phyloP scores from a whole-genome alignment of 2,329 filamentous ascomycete species.

The Pestalotiopsis sp. region DNA sequence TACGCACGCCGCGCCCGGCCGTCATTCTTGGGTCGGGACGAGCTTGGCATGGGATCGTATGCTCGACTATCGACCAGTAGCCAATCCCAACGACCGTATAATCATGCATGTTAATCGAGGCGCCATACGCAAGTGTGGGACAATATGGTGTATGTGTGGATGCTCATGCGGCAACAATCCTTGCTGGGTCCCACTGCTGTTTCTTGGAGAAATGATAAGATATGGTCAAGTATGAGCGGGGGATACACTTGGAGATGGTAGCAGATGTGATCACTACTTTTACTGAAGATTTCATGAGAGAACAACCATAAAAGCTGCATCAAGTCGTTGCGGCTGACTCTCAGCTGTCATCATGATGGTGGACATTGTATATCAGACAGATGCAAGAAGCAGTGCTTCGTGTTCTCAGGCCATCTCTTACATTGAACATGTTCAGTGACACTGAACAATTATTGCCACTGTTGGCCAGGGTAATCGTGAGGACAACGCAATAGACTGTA shows the following conservation, averaged over 20 bases:
- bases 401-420: too few relatives aligned
- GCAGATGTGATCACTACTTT: neutral
- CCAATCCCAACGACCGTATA: neutral
- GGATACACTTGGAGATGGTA: neutral
- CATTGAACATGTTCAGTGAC: too few relatives aligned
- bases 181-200: neutral
- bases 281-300: too few relatives aligned
- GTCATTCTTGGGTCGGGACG: neutral
- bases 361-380: too few relatives aligned
- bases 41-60: neutral
- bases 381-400: too few relatives aligned
- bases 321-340: too few relatives aligned
- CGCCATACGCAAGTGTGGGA: slow-evolving; percentile 7
- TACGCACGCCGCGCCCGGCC: neutral
- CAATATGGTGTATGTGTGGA: slow-evolving; percentile 6
- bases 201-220: neutral
- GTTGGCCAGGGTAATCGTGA: too few relatives aligned
- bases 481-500: neutral
- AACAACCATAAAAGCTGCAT: too few relatives aligned
- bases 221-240: neutral
- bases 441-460: too few relatives aligned
- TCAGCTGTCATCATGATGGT: too few relatives aligned
- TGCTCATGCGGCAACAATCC: neutral
- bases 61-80: neutral
- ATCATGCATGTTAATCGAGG: slow-evolving; percentile 6